These are phyloP conservation scores for Dorcoceras hygrometricum DNA, from an alignment of 257 asterid species.

Conservation along the genomic window DNA sequence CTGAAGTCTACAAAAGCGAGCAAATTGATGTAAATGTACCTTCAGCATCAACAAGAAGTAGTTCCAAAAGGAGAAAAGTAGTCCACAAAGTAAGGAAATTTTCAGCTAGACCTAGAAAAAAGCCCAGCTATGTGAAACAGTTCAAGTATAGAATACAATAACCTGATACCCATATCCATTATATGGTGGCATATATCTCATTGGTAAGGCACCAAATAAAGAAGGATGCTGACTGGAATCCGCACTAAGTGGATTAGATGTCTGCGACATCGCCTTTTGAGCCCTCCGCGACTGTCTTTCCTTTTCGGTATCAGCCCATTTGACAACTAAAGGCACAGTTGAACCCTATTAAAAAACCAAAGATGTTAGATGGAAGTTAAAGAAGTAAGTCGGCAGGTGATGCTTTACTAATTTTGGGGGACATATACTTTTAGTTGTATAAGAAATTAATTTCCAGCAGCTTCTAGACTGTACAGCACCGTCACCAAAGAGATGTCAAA, in stretches of 20 bases:
- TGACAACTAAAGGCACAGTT: conserved; percentile 89
- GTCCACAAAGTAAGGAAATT: conserved; percentile 14
- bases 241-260: conserved; percentile 46
- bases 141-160: conserved; percentile 18
- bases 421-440: background rate
- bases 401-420: background rate
- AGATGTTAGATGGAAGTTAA: conserved; percentile 19
- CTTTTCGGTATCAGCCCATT: conserved; percentile 99
- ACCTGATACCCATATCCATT: conserved; percentile 99
- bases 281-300: conserved; percentile 93
- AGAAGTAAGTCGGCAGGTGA: background rate
- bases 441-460: background rate
- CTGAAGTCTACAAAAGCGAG: conserved; percentile 59
- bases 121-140: background rate
- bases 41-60: conserved; percentile 28
- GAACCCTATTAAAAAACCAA: conserved; percentile 56
- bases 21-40: conserved; percentile 34
- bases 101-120: background rate
- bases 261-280: conserved; percentile 73
- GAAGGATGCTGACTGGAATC: conserved; percentile 76
- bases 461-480: background rate
- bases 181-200: conserved; percentile 85
- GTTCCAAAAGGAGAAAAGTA: conserved; percentile 21
- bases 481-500: background rate
- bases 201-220: conserved; percentile 71